phyloP scores from a whole-genome alignment of 257 asterid genomes.

The Jacaranda mimosifolia region DNA sequence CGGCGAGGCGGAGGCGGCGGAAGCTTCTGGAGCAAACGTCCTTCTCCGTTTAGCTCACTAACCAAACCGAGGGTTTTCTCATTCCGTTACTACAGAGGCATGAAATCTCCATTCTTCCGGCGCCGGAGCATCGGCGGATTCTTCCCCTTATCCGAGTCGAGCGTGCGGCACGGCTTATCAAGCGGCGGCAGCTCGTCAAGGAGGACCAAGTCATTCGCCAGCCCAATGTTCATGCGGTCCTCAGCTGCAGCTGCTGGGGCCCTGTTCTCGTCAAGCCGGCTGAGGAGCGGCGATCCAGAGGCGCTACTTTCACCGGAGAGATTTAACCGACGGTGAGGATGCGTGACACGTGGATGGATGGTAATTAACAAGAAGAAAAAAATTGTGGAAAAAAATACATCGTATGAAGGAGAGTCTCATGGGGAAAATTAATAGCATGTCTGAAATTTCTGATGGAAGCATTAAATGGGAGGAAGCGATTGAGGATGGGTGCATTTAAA shows the following conservation, averaged over 20 bases:
- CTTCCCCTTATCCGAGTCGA: conserved; percentile 77
- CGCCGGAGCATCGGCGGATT: conserved; percentile 79
- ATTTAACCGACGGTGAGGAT: conserved; percentile 69
- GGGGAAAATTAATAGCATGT: conserved; percentile 50
- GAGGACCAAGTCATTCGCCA: conserved; percentile 86
- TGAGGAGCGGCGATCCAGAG: conserved; percentile 95
- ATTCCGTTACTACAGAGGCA: conserved; percentile 83
- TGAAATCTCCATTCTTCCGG: conserved; percentile 91
- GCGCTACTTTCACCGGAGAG: conserved; percentile 96
- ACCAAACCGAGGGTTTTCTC: conserved; percentile 82
- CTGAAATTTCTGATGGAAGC: conserved; percentile 52
- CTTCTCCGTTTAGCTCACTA: conserved; percentile 82
- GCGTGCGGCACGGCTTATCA: conserved; percentile 62
- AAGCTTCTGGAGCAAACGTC: conserved; percentile 83
- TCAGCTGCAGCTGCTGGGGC: conserved; percentile 51
- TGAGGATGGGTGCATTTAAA: conserved; percentile 44
- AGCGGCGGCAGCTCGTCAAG: conserved; percentile 79
- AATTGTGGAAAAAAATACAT: conserved; percentile 30
- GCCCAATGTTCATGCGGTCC: conserved; percentile 85
- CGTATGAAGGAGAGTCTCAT: conserved; percentile 14
- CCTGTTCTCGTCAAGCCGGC: conserved; percentile 89
- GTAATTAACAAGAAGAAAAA: conserved; percentile 21
- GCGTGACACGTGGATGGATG: conserved; percentile 61
- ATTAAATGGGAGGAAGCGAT: conserved; percentile 49
- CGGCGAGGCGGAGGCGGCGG: conserved; percentile 66